Percentiles rank a stretch among this genome's conserved stretches.
Conservation (phyloP, 2,329 filamentous ascomycete genomes). For the Fusarium oligoseptatum region DNA sequence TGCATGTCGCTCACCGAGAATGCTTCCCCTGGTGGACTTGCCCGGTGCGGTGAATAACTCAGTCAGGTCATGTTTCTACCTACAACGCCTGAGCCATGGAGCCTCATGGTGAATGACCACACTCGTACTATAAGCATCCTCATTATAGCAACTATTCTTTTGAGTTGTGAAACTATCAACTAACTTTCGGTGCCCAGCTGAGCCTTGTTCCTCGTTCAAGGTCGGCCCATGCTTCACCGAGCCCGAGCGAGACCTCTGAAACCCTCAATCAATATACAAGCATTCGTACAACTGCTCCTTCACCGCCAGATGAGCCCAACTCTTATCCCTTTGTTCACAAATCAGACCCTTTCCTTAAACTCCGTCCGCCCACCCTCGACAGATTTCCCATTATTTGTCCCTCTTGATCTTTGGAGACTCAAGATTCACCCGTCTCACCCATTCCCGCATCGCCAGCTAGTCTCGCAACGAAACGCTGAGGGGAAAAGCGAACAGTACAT, state of each 20-base stretch:
- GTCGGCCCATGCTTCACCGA: conserved; percentile 6
- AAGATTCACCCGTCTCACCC: conserved; percentile 26
- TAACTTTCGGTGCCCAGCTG: background rate
- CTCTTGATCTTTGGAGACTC: conserved; percentile 7
- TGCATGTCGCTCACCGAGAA: conserved; percentile 37
- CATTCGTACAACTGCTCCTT: background rate
- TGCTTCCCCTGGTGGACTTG: conserved; percentile 22
- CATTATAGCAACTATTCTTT: conserved; percentile 5
- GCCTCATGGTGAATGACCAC: background rate
- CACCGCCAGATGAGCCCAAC: conserved; percentile 15
- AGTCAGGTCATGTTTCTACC: background rate
- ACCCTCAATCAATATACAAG: conserved; percentile 11
- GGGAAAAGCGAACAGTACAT: conserved; percentile 27
- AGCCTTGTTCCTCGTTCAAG: background rate
- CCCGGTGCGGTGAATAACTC: conserved; percentile 23
- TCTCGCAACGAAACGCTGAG: conserved; percentile 21
- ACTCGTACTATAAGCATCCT: conserved; percentile 1
- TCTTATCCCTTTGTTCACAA: conserved; percentile 13
- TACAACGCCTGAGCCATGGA: background rate
- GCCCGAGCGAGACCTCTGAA: conserved; percentile 4
- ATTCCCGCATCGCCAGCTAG: conserved; percentile 5
- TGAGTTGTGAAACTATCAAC: background rate
- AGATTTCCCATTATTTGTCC: conserved; percentile 11
- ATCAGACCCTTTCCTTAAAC: conserved; percentile 22
- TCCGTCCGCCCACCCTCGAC: background rate